Evolutionary conservation across 2,329 filamentous ascomycete genomes (phyloP).

Genomic region (Pseudogymnoascus sp.): DNA sequence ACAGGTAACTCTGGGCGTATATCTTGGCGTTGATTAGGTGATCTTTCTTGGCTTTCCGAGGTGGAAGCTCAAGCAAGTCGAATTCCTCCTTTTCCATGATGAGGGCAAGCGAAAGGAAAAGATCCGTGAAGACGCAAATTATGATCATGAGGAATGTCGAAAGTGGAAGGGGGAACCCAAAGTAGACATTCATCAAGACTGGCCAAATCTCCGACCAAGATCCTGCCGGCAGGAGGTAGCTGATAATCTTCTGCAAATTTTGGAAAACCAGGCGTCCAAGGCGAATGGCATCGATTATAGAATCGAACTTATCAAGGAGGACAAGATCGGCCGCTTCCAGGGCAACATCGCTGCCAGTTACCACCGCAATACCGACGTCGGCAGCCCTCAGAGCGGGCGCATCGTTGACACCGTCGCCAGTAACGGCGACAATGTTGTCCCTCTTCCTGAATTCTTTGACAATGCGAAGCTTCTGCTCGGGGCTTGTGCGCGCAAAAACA

Average conservation of each 20-base stretch:
- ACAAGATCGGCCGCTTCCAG: slow-evolving; percentile 58
- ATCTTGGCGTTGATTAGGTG: slow-evolving; percentile 46
- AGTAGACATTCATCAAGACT: slow-evolving; percentile 47
- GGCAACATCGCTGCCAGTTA: slow-evolving; percentile 50
- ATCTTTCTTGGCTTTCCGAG: slow-evolving; percentile 39
- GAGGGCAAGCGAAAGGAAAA: slow-evolving; percentile 43
- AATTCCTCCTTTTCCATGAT: slow-evolving; percentile 50
- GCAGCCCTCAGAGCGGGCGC: slow-evolving; percentile 48
- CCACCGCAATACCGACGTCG: slow-evolving; percentile 53
- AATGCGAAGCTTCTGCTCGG: slow-evolving; percentile 37
- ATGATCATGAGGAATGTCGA: slow-evolving; percentile 51
- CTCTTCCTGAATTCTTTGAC: slow-evolving; percentile 34
- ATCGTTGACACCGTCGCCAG: slow-evolving; percentile 41
- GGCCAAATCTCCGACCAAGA: slow-evolving; percentile 52
- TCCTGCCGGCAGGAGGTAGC: slow-evolving; percentile 47
- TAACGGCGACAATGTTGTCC: slow-evolving; percentile 38
- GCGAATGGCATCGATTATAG: slow-evolving; percentile 63
- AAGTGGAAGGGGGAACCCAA: slow-evolving; percentile 44
- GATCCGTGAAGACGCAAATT: slow-evolving; percentile 48
- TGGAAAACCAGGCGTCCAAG: slow-evolving; percentile 72
- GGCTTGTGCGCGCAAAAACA: slow-evolving; percentile 36
- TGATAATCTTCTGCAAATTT: slow-evolving; percentile 64
- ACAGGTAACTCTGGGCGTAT: slow-evolving; percentile 44
- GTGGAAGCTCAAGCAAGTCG: slow-evolving; percentile 43
- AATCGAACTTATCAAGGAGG: slow-evolving; percentile 60